Percentiles rank a stretch among this genome's conserved stretches.
Conservation (phyloP, 2,329 filamentous ascomycete genomes). For the Chalaropsis ovoidea region DNA sequence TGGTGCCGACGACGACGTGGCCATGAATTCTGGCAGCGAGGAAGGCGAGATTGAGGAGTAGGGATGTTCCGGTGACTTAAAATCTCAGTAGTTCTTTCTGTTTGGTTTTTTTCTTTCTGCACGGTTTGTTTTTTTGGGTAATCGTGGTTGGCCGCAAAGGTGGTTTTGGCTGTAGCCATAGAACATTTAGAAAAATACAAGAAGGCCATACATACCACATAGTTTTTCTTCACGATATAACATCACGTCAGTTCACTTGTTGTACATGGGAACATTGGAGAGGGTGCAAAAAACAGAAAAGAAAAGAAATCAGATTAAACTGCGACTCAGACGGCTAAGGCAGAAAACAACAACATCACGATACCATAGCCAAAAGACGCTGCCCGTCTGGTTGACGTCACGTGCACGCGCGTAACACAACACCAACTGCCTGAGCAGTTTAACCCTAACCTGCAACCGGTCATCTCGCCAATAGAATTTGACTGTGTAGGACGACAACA, state of each 20-base stretch:
- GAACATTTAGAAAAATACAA: neutral
- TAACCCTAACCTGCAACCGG: too few species aligned
- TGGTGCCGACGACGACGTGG: conserved; percentile 21
- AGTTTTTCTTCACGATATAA: neutral
- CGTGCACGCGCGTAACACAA: neutral
- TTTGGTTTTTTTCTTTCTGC: neutral
- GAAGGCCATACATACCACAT: neutral
- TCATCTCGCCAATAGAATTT: conserved; percentile 10
- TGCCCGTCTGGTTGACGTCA: neutral
- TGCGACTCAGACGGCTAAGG: neutral
- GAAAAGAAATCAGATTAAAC: conserved; percentile 1
- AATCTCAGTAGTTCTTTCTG: neutral
- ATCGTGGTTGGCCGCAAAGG: neutral
- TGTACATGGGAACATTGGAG: neutral
- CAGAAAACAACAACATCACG: neutral
- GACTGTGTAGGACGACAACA: neutral
- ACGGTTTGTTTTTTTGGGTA: neutral
- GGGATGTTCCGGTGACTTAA: neutral
- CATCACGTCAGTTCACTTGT: too few species aligned
- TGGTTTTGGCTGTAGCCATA: neutral
- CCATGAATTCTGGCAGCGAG: conserved; percentile 74
- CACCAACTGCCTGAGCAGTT: too few species aligned
- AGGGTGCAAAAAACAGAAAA: neutral
- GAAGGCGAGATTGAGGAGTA: conserved; percentile 92
- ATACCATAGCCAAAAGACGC: neutral